Conservation (phyloP, 257 asterid species). For the Marsdenia floribunda region DNA sequence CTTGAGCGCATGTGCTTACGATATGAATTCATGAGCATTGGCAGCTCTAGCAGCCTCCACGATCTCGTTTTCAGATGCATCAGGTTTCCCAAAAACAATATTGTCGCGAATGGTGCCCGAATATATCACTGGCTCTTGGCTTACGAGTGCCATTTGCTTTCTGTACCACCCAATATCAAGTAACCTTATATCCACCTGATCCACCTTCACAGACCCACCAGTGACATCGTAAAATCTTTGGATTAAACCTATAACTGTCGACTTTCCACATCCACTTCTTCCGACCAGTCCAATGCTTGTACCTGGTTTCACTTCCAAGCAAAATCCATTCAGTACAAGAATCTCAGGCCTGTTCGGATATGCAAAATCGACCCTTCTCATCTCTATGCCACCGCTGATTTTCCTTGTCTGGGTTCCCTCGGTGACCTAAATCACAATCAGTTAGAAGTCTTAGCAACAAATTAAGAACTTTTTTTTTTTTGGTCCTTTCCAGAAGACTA, state of each 20-base stretch:
- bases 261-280: slow-evolving; percentile 80
- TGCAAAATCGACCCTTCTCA: slow-evolving; percentile 61
- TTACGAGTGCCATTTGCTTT: slow-evolving; percentile 63
- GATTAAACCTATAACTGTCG: slow-evolving; percentile 64
- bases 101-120: slow-evolving; percentile 73
- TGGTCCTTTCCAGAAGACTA: neutral
- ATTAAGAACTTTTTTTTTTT: neutral
- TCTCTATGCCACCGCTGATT: slow-evolving; percentile 50
- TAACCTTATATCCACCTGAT: slow-evolving; percentile 52
- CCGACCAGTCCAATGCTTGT: slow-evolving; percentile 77
- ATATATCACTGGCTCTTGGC: slow-evolving; percentile 80
- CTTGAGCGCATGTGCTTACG: slow-evolving; percentile 32
- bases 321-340: slow-evolving; percentile 43
- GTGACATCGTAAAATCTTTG: slow-evolving; percentile 72
- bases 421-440: slow-evolving; percentile 16
- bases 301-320: slow-evolving; percentile 63
- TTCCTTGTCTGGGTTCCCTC: slow-evolving; percentile 34
- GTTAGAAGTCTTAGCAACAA: slow-evolving; percentile 1
- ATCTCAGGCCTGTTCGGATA: slow-evolving; percentile 60
- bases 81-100: slow-evolving; percentile 52
- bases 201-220: slow-evolving; percentile 53
- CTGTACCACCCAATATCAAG: slow-evolving; percentile 63
- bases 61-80: slow-evolving; percentile 59
- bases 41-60: slow-evolving; percentile 73
- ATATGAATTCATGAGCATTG: slow-evolving; percentile 81